Conservation (phyloP, 1,139 yeast species). For the Tardiomyces digboiensis region DNA sequence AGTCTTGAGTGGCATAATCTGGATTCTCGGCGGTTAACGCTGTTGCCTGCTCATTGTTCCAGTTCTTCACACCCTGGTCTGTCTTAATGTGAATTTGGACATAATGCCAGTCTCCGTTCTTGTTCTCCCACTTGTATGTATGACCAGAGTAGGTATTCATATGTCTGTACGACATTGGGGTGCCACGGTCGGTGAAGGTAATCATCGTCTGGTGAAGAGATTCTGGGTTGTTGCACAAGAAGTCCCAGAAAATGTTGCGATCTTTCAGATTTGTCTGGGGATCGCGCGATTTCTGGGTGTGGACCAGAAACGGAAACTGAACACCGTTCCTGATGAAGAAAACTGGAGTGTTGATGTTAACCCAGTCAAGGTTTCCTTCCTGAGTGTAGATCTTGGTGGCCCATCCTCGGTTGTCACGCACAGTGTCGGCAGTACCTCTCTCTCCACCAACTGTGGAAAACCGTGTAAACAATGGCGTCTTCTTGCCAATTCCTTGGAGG, state of each 20-base stretch:
- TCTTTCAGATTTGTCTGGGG: constrained; percentile 81
- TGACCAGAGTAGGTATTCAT: constrained; percentile 77
- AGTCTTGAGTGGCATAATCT: constrained; percentile 49
- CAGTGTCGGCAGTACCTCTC: constrained; percentile 73
- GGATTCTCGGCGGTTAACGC: constrained; percentile 51
- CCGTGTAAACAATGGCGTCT: constrained; percentile 63
- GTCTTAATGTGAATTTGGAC: constrained; percentile 58
- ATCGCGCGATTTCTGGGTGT: constrained; percentile 81
- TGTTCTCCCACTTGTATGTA: constrained; percentile 60
- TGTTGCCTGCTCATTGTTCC: constrained; percentile 48
- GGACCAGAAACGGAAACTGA: constrained; percentile 83
- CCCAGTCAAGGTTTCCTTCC: constrained; percentile 84
- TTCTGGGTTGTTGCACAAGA: constrained; percentile 52
- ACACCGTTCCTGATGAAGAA: constrained; percentile 82
- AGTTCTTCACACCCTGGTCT: constrained; percentile 54
- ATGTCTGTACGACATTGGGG: constrained; percentile 52
- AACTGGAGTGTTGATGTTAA: constrained; percentile 83
- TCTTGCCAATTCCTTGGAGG: constrained; percentile 64
- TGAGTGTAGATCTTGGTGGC: constrained; percentile 77
- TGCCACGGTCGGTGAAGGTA: constrained; percentile 64
- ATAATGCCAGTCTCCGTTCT: constrained; percentile 52
- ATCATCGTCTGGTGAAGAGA: constrained; percentile 53
- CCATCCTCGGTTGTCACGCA: constrained; percentile 88
- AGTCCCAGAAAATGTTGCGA: constrained; percentile 63
- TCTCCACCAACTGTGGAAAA: constrained; percentile 92